Percentiles rank a stretch among this genome's conserved stretches.
Conservation (phyloP, 2,329 filamentous ascomycete species). For the Dryadomyces quercivorus region DNA sequence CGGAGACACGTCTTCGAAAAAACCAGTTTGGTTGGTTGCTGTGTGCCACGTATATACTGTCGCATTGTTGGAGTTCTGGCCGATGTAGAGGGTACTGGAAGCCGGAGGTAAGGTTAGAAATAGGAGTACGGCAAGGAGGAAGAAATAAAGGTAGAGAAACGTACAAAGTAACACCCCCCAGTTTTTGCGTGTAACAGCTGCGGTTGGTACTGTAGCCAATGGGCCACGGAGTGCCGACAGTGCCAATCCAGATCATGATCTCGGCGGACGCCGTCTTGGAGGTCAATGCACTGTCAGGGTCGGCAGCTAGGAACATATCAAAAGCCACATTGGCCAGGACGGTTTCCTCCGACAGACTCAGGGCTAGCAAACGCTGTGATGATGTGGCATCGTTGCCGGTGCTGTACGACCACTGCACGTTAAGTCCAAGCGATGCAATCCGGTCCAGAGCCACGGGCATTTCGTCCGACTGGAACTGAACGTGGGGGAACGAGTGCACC, state of each 20-base stretch:
- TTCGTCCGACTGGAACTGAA: not conserved
- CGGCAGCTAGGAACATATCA: slow-evolving; percentile 3
- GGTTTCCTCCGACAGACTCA: not conserved
- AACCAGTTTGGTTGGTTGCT: not conserved
- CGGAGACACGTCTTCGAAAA: slow-evolving; percentile 2
- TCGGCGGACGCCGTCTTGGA: slow-evolving; percentile 1
- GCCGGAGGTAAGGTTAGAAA: not conserved
- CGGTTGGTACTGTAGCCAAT: not conserved
- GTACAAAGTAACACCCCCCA: not conserved
- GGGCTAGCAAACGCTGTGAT: not conserved
- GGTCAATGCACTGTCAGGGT: not conserved
- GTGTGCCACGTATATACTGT: slow-evolving; percentile 3
- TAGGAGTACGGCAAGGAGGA: not conserved
- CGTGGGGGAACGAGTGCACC: slow-evolving; percentile 5
- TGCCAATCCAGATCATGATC: slow-evolving; percentile 5
- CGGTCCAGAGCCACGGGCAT: not conserved
- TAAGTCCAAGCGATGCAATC: not conserved
- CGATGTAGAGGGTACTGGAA: not conserved
- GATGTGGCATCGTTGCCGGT: slow-evolving; percentile 1
- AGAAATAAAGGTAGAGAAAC: not conserved
- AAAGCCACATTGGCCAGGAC: slow-evolving; percentile 2
- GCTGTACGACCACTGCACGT: not conserved
- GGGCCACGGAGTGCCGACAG: not conserved
- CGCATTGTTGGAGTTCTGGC: not conserved
- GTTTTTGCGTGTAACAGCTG: not conserved